Evolutionary conservation across 495 filamentous ascomycete genomes (phyloP), one percentile per base, ranked within the genome.

Genomic region (Talaromyces ruber): DNA sequence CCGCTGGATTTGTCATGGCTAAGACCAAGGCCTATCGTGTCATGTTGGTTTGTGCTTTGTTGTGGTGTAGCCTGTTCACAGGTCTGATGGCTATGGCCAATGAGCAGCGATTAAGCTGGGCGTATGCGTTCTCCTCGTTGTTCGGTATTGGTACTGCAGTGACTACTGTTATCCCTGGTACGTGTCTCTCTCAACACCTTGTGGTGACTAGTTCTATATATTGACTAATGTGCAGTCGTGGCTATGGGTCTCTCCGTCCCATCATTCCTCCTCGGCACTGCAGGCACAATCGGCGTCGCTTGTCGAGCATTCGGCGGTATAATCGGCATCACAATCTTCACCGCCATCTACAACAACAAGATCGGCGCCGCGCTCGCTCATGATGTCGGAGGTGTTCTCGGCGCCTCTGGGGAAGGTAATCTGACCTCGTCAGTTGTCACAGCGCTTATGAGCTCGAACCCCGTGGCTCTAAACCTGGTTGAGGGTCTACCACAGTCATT

Each of bases 91-190:
- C 54, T 32, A 18, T 57, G 54, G 21, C 32, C 14, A 57, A 28
- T 18, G 25, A 28, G 29, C 25, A 32, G 25, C 54, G 26, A 7
- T 32, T 57, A 18, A 57, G 26, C 26, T 57, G 54, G 54, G 54
- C 54, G 32, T 57, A 57, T 32, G 24, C 24, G 8, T 57, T 57
- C 29, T 57, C 54, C 29, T 28, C 26, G 25, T 8, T 57, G 28
- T 57, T 57, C 18, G 54, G 54, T n/a, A 57, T 57, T 34, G 54
- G 54, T n/a, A 57, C 54, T 34, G 56, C 56, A 8, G 30, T 59
- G 4, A 39, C 56, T 25, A 34, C 30, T 22, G 32, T 59, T 6
- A 37, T 59, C 24, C 56, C 30, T 59, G 56, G 56, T 37, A 58
- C 24, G 22, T 30, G 18, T 50, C 43, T 50, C 43, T 50, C 43